Evolutionary conservation across 345 rosid species (phyloP).

Genomic region (Eucalyptus decipiens): DNA sequence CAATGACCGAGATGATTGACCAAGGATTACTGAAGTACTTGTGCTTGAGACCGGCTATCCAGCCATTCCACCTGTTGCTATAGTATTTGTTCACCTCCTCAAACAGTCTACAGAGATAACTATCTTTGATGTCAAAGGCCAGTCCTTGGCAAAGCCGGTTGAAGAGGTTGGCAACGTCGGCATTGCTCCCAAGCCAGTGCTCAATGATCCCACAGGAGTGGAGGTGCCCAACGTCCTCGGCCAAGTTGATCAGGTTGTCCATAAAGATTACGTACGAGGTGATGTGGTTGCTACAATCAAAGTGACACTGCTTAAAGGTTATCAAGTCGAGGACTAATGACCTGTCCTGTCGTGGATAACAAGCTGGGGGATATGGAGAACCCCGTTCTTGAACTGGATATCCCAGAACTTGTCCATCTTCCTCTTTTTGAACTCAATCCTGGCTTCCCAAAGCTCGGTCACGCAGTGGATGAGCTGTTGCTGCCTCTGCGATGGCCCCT

Average conservation of each 20-base stretch:
- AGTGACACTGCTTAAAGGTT: background rate
- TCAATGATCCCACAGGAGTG: slow-evolving; percentile 58
- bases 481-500: too few relatives aligned
- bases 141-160: slow-evolving; percentile 73
- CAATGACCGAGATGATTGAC: slow-evolving; percentile 30
- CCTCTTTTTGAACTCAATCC: slow-evolving; percentile 52
- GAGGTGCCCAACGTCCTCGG: slow-evolving; percentile 62
- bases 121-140: slow-evolving; percentile 51
- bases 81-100: slow-evolving; percentile 43
- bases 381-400: slow-evolving; percentile 51
- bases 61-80: slow-evolving; percentile 66
- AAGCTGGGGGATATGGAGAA: too few relatives aligned
- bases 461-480: too few relatives aligned
- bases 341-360: slow-evolving; percentile 74
- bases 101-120: slow-evolving; percentile 49
- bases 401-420: slow-evolving; percentile 82
- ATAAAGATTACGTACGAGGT: slow-evolving; percentile 79
- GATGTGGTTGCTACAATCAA: slow-evolving; percentile 56
- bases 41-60: slow-evolving; percentile 63
- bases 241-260: slow-evolving; percentile 83
- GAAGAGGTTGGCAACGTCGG: slow-evolving; percentile 73
- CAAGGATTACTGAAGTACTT: slow-evolving; percentile 25
- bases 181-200: slow-evolving; percentile 83
- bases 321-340: slow-evolving; percentile 41
- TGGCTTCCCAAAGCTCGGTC: slow-evolving; percentile 30